Conservation (phyloP, 2,329 filamentous ascomycete species). For the Stemphylium vesicarium region DNA sequence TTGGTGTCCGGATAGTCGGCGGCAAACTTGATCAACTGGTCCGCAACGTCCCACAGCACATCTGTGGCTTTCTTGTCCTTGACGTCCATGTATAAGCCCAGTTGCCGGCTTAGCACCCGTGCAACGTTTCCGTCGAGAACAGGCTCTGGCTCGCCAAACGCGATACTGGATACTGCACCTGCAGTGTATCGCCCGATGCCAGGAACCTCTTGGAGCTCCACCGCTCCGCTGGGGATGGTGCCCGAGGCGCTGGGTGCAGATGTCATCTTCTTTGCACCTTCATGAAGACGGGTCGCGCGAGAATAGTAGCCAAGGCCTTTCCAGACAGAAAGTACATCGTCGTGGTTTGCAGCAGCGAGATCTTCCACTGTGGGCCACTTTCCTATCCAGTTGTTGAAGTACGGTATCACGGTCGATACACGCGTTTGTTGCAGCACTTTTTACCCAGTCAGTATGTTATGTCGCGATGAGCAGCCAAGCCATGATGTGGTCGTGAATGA, state of each 20-base stretch:
- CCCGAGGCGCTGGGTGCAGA: conserved; percentile 48
- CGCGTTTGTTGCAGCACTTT: conserved; percentile 69
- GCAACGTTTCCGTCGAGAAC: conserved; percentile 71
- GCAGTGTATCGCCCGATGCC: conserved; percentile 69
- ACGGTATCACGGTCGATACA: conserved; percentile 66
- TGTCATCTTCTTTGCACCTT: conserved; percentile 62
- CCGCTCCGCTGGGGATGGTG: conserved; percentile 57
- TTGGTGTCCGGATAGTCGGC: conserved; percentile 44
- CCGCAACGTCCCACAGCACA: conserved; percentile 64
- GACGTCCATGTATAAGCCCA: conserved; percentile 63
- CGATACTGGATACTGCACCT: conserved; percentile 67
- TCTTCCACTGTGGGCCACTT: conserved; percentile 66
- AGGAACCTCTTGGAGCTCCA: conserved; percentile 59
- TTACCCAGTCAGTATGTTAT: not conserved
- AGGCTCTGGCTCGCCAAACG: conserved; percentile 64
- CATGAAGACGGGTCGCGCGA: conserved; percentile 66
- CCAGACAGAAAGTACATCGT: conserved; percentile 66
- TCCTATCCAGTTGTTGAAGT: conserved; percentile 68
- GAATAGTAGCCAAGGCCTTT: conserved; percentile 69
- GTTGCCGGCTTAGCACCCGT: conserved; percentile 65
- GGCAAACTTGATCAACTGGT: conserved; percentile 61
- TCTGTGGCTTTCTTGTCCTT: conserved; percentile 63
- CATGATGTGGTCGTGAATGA: not conserved
- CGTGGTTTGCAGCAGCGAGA: conserved; percentile 60
- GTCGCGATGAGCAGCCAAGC: not conserved